Evolutionary conservation across 75 land plant species (phyloP).

Genomic region (Cupressus sempervirens): DNA sequence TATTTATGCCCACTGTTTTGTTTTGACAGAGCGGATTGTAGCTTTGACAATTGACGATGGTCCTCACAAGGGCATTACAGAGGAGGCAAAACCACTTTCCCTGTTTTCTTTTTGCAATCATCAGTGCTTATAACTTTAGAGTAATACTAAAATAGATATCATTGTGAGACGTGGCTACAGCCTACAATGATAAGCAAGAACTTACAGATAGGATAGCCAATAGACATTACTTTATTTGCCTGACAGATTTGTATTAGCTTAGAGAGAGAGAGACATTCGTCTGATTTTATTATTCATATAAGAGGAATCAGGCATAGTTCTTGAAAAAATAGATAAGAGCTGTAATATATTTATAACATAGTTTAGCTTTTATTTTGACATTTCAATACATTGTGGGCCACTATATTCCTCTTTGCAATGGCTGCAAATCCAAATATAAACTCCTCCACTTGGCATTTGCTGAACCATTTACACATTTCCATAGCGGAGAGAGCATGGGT

Average conservation of each 20-base stretch:
- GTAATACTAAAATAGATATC: background rate
- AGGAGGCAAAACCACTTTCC: conserved; percentile 27
- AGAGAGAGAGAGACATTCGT: conserved; percentile 1
- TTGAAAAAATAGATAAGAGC: background rate
- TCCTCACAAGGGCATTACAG: conserved; percentile 38
- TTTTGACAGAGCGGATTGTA: conserved; percentile 27
- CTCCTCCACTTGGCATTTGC: too few relatives aligned
- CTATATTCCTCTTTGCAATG: too few relatives aligned
- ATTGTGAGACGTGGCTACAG: background rate
- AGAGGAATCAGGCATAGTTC: background rate
- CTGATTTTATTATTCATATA: background rate
- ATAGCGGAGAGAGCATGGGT: too few relatives aligned
- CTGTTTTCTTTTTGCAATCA: background rate
- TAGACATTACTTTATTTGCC: background rate
- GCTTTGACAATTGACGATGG: conserved; percentile 47
- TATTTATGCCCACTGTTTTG: background rate
- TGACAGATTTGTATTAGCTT: background rate
- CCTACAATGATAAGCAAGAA: background rate
- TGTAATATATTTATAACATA: background rate
- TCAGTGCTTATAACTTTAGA: background rate
- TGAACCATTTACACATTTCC: too few relatives aligned
- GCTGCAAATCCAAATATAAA: too few relatives aligned
- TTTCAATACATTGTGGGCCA: background rate
- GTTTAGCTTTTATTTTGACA: background rate
- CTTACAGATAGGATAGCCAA: background rate